Evolutionary conservation across 805 yeast genomes (phyloP).

Genomic region (Cyberlindnera sargentensis): DNA sequence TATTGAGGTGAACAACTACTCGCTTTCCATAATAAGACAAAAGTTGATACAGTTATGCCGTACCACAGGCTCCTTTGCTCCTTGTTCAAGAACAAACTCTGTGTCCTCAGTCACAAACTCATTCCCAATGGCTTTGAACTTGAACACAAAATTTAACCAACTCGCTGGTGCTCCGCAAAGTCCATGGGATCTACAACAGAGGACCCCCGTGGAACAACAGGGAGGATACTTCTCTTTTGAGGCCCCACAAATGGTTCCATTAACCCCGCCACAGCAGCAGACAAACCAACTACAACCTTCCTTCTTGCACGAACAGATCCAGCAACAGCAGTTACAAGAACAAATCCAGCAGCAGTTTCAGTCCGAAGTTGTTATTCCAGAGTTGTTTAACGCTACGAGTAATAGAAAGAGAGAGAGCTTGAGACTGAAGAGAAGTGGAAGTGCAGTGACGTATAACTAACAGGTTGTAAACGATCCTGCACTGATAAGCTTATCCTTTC

Average conservation of each 20-base stretch:
- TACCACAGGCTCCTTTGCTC: constrained; percentile 3
- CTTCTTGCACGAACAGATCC: constrained; percentile 15
- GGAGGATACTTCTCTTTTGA: constrained; percentile 20
- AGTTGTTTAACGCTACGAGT: constrained; percentile 36
- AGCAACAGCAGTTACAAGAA: constrained; percentile 7
- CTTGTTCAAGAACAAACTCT: constrained; percentile 14
- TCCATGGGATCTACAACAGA: constrained; percentile 8
- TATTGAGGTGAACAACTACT: constrained; percentile 29
- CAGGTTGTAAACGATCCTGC: background rate
- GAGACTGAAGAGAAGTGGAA: constrained; percentile 38
- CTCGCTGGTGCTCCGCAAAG: constrained; percentile 1
- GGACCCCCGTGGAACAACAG: constrained; percentile 17
- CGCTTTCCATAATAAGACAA: constrained; percentile 32
- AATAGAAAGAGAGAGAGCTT: constrained; percentile 47
- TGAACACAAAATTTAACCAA: constrained; percentile 16
- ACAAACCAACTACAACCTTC: constrained; percentile 5
- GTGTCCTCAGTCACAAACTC: constrained; percentile 10
- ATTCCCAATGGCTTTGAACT: constrained; percentile 16
- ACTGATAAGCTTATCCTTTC: too few relatives aligned
- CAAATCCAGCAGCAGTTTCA: constrained; percentile 9
- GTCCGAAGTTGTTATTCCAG: constrained; percentile 18
- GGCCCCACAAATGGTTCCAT: constrained; percentile 8
- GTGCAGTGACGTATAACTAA: constrained; percentile 13
- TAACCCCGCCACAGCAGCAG: constrained; percentile 3
- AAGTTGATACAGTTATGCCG: constrained; percentile 26